phyloP scores from a whole-genome alignment of 1,139 yeast species.

The Diutina rugosa region DNA sequence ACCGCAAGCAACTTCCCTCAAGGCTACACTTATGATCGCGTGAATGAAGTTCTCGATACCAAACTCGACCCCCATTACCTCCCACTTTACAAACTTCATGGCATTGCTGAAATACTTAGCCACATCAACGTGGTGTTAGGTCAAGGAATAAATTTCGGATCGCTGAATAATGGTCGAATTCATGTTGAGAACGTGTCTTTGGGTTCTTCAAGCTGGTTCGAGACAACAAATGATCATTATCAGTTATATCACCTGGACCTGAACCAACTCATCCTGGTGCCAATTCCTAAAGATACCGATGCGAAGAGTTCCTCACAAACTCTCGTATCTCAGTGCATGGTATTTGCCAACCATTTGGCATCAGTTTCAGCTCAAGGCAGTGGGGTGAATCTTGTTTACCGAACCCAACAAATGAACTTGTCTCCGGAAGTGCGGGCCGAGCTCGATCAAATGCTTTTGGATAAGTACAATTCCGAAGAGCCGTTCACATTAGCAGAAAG shows the following conservation, averaged over 20 bases:
- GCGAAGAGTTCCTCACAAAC: conserved; percentile 21
- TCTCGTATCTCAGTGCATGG: conserved; percentile 76
- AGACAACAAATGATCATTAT: neutral
- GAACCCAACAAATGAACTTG: conserved; percentile 22
- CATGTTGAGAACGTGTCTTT: conserved; percentile 5
- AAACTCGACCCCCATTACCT: conserved; percentile 10
- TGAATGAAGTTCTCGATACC: conserved; percentile 15
- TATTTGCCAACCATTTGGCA: conserved; percentile 54
- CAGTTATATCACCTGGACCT: neutral
- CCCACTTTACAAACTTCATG: conserved; percentile 17
- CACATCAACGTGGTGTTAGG: conserved; percentile 13
- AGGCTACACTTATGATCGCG: conserved; percentile 24
- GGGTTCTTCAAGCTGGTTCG: neutral
- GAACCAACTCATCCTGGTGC: neutral
- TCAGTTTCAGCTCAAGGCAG: conserved; percentile 37
- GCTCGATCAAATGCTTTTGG: conserved; percentile 24
- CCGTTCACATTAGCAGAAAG: conserved; percentile 9
- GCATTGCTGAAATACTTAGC: conserved; percentile 16
- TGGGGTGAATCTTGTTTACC: conserved; percentile 44
- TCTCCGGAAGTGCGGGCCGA: conserved; percentile 18
- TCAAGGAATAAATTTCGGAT: conserved; percentile 10
- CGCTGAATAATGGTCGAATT: conserved; percentile 8
- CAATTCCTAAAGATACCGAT: neutral
- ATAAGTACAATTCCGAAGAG: conserved; percentile 9
- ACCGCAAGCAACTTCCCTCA: conserved; percentile 18